Conservation (phyloP, 2,329 filamentous ascomycete species). For the Fusarium sp. region DNA sequence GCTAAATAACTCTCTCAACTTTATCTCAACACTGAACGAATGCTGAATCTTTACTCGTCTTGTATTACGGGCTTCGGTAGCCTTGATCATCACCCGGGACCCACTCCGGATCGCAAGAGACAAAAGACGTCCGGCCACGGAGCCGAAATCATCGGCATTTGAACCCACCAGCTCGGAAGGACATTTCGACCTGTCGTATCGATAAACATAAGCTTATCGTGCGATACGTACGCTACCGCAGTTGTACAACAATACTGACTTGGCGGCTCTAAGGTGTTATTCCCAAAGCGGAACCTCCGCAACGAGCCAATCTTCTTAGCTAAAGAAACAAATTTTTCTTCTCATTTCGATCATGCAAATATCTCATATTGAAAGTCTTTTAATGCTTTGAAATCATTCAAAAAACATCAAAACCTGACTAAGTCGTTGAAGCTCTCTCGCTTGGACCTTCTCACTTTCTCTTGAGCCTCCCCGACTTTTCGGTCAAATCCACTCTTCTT, state of each 20-base stretch:
- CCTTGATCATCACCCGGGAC: constrained; percentile 17
- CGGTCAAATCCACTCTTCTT: constrained; percentile 41
- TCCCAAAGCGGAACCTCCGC: constrained; percentile 20
- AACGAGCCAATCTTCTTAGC: not conserved
- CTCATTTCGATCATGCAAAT: not conserved
- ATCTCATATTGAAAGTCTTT: not conserved
- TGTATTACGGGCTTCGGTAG: not conserved
- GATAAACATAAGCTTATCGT: not conserved
- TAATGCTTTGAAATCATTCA: not conserved
- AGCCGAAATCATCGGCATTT: not conserved
- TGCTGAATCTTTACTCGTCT: not conserved
- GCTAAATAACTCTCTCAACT: not conserved
- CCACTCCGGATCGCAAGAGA: constrained; percentile 11
- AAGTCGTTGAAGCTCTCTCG: constrained; percentile 22
- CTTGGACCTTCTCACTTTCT: constrained; percentile 35
- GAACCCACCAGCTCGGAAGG: not conserved
- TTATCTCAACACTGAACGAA: too few species aligned
- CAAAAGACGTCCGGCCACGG: constrained; percentile 7
- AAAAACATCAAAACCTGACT: constrained; percentile 12
- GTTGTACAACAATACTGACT: not conserved
- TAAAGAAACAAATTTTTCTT: not conserved
- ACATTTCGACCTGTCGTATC: not conserved
- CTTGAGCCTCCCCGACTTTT: constrained; percentile 30
- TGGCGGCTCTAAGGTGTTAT: not conserved
- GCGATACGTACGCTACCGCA: not conserved